Evolutionary conservation across 495 filamentous ascomycete genomes (phyloP).

Genomic region (Penicillium turbatum): DNA sequence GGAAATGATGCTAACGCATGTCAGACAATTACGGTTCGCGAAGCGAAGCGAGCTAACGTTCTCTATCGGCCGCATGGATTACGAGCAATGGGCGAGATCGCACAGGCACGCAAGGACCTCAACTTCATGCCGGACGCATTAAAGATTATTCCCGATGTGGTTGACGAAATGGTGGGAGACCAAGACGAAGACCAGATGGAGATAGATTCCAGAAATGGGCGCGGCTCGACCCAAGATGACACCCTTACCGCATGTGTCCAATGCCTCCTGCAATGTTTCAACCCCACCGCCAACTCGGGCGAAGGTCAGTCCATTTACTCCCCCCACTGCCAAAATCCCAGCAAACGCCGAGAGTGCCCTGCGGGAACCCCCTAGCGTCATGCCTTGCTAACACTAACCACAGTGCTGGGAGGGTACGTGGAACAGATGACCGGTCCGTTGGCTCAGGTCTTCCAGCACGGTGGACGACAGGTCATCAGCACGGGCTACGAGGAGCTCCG

Average conservation of each 20-base stretch:
- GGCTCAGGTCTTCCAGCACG: conserved; percentile 32
- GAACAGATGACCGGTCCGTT: conserved; percentile 29
- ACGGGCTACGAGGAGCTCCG: conserved; percentile 43
- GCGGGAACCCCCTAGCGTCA: conserved; percentile 28
- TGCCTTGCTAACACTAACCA: conserved; percentile 27
- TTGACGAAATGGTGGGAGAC: conserved; percentile 50
- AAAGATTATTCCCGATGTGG: conserved; percentile 53
- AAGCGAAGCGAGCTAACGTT: conserved; percentile 86
- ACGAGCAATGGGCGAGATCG: conserved; percentile 65
- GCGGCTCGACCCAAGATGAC: conserved; percentile 31
- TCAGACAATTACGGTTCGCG: conserved; percentile 64
- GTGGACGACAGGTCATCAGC: conserved; percentile 39
- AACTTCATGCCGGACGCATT: conserved; percentile 66
- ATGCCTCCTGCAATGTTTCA: conserved; percentile 46
- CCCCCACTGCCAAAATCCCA: background rate
- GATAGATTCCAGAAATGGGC: conserved; percentile 46
- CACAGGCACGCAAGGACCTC: conserved; percentile 56
- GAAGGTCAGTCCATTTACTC: conserved; percentile 25
- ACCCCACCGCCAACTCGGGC: conserved; percentile 26
- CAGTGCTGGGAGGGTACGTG: conserved; percentile 33
- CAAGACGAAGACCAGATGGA: conserved; percentile 67
- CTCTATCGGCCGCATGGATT: conserved; percentile 74
- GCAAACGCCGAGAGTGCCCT: background rate
- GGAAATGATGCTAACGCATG: conserved; percentile 25
- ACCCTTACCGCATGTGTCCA: conserved; percentile 46